Evolutionary conservation across 345 rosid genomes (phyloP), one percentile per base, ranked within the genome.

Genomic region (Ceriops zippeliana): DNA sequence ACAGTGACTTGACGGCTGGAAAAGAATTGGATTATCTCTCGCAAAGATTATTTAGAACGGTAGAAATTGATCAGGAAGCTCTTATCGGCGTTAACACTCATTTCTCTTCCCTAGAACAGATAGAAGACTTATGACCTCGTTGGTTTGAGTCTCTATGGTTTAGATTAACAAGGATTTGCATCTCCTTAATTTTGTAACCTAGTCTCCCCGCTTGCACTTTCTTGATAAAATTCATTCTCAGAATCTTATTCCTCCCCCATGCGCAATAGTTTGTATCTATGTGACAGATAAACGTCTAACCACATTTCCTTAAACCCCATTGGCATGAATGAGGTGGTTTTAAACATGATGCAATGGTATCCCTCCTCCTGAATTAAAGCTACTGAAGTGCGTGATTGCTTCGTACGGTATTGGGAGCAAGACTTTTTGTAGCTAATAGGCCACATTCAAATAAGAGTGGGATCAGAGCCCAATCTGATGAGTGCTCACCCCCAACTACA

Each of bases 1-100:
- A 49, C 61, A 75, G 38, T 66, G 78, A 70, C 24, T 13, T 34
- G 22, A 64, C 67, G 63, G 31, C 67, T 17, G 63, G 42, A 61
- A 81, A 76, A 63, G 78, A 59, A 67, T 59, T 78, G 5, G 74
- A 59, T 13, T 70, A 64, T 76, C 28, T 31, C 49, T 64, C 58
- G 6, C 86, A 79, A 22, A 81, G 83, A 78, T 72, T 84, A 62
- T 63, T 78, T 52, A 80, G 70, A 52, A 69, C 77, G 8, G 71
- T 70, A 61, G 89, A 84, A 74, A 82, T 89, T 52, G 92, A 85
- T 57, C 89, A 81, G 76, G 87, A 87, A 82, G 71, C 73, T 35
- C 80, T 87, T 61, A 65, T 58, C 51, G 73, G 62, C 34, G 69
- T 91, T 22, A 75, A 84, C 70, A 72, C 64, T 22, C 84, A 85